These are phyloP conservation scores for Wickerhamomyces subpelliculosus DNA, from an alignment of 805 yeast genomes.

Conservation along the genomic window DNA sequence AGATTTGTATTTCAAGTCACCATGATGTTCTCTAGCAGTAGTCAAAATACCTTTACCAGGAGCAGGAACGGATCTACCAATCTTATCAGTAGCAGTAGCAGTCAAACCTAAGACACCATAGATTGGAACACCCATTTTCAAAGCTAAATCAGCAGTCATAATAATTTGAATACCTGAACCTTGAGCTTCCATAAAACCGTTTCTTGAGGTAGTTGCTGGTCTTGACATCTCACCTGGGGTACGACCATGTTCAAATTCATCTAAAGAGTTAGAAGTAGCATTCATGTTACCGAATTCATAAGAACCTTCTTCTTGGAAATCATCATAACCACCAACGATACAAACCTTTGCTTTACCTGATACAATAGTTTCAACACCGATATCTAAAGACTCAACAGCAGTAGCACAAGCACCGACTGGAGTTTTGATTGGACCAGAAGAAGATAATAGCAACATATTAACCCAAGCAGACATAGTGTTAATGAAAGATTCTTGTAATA, in stretches of 20 bases:
- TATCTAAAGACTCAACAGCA: slow-evolving; percentile 94
- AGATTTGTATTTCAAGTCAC: slow-evolving; percentile 69
- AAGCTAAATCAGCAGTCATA: slow-evolving; percentile 90
- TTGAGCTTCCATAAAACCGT: slow-evolving; percentile 99
- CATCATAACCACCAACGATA: slow-evolving; percentile 98
- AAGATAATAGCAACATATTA: slow-evolving; percentile 91
- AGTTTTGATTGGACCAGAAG: slow-evolving; percentile 98
- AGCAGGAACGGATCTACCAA: slow-evolving; percentile 98
- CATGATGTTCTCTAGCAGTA: slow-evolving; percentile 91
- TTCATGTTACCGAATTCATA: slow-evolving; percentile 98
- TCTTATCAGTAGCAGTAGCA: slow-evolving; percentile 97
- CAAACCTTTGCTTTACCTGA: slow-evolving; percentile 94
- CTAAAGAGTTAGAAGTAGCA: slow-evolving; percentile 87
- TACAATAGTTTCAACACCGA: slow-evolving; percentile 89
- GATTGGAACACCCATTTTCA: slow-evolving; percentile 98
- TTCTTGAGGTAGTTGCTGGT: slow-evolving; percentile 93
- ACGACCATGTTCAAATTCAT: slow-evolving; percentile 91
- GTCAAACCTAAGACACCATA: slow-evolving; percentile 92
- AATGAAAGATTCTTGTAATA: slow-evolving; percentile 95
- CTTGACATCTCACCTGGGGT: slow-evolving; percentile 98
- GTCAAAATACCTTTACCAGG: slow-evolving; percentile 99
- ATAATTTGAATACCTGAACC: slow-evolving; percentile 98
- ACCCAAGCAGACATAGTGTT: slow-evolving; percentile 99
- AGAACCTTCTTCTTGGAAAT: slow-evolving; percentile 98
- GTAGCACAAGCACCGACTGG: slow-evolving; percentile 99